These are phyloP conservation scores for Fraxinus nigra DNA, from an alignment of 305 asterid genomes.

Conservation along the genomic window DNA sequence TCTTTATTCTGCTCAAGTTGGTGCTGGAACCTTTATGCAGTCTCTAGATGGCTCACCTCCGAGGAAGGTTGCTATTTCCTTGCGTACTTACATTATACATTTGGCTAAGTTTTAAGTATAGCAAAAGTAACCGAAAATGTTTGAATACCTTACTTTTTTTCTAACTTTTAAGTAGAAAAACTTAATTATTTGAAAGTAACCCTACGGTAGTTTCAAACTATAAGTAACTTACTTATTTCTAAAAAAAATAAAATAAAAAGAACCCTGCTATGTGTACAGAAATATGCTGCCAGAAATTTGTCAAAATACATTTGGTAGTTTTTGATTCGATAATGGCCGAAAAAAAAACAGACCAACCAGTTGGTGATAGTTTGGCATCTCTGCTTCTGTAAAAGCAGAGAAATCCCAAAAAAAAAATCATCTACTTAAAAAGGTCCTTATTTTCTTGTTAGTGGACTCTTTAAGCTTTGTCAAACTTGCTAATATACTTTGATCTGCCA, in stretches of 20 bases:
- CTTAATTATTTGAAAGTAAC: neutral
- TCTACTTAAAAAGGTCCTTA: neutral
- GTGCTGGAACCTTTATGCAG: slow-evolving; percentile 82
- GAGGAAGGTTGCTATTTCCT: slow-evolving; percentile 44
- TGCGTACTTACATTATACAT: neutral
- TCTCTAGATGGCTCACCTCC: slow-evolving; percentile 69
- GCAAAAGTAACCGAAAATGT: neutral
- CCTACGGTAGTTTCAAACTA: neutral
- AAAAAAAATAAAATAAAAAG: too few species aligned
- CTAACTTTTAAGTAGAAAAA: neutral
- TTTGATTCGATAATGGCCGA: neutral
- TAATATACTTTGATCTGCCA: neutral
- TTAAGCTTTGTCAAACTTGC: neutral
- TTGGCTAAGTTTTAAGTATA: neutral
- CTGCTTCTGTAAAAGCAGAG: too few species aligned
- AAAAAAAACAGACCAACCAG: too few species aligned
- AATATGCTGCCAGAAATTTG: too few species aligned
- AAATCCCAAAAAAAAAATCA: neutral
- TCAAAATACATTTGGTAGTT: neutral
- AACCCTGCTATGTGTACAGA: too few species aligned
- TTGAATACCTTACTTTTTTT: neutral
- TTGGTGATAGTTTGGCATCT: too few species aligned
- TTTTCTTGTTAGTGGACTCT: neutral
- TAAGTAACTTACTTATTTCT: neutral
- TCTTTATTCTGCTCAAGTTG: slow-evolving; percentile 76